Base-by-base conservation (phyloP, 148 eudicot species). In the Rhododendron simsii region DNA sequence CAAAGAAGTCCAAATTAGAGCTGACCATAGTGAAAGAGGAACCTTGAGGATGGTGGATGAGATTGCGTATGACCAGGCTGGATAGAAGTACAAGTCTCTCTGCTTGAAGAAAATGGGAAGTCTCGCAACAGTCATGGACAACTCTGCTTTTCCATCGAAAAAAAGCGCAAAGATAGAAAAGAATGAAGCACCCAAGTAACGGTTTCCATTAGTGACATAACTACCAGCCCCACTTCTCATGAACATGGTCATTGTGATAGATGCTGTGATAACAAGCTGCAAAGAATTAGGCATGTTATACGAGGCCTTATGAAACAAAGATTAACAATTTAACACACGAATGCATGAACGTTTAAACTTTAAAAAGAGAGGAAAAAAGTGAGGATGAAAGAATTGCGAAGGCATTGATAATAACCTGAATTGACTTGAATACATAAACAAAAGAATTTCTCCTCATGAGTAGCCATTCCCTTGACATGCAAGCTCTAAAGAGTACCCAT, bases 21-120 rank as follows among this genome's bases (percentile, higher is more conserved):
- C 86, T 84, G 81, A 90, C 67, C 94, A 35, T 9, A 96, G 61
- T 30, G 98, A 93, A 76, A 93, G 78, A 30, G 99, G 99, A 82
- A 96, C 87, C 89, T 96, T 96, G 55, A 94, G 88, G 85, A 95
- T 89, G 75, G 90, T 84, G 28, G 94, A 91, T 28, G 98, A 95
- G 65, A 96, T 92, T 61, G 99, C 95, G 86, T 92, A 95, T 13
- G 99, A 95, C 98, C 99, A 96, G 39, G 96, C 94, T 18, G 99
- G 99, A 73, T 93, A 96, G 75, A 94, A 93, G 84, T 82, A 89
- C 87, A 96, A 87, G 47, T 95, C 98, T 85, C 98, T 91, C 81
- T 96, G 98, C 87, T 95, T 96, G 90, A 90, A 95, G 90, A 95
- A 95, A 61, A 90, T 87, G 41, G 91, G 88, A 88, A 96, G 96